Percentiles rank a stretch among this genome's conserved stretches.
phyloP scores from a whole-genome alignment of 345 rosid genomes.

The Viola odorata region DNA sequence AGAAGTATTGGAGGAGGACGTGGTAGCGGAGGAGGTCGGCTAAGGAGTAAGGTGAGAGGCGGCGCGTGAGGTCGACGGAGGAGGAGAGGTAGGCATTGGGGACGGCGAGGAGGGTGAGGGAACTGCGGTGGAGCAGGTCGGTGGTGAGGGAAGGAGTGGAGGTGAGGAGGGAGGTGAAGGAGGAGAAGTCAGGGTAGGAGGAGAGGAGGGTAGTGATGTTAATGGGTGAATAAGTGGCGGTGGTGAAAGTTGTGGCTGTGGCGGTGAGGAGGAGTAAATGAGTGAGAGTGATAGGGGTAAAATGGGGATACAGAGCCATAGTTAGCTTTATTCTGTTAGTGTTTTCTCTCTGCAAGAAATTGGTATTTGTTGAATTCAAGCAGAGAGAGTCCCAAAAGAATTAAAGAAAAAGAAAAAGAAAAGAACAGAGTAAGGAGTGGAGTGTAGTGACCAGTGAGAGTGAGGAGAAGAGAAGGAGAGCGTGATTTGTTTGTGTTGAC shows the following conservation, averaged over 20 bases:
- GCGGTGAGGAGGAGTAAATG: conserved; percentile 38
- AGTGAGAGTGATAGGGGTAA: conserved; percentile 37
- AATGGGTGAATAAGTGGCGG: conserved; percentile 34
- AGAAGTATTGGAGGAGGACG: conserved; percentile 70
- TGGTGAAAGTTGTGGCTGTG: background rate
- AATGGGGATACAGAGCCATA: conserved; percentile 31
- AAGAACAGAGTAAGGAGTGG: background rate
- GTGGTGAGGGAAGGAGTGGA: conserved; percentile 39
- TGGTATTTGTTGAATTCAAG: background rate
- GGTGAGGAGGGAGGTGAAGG: conserved; percentile 46
- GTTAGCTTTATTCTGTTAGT: background rate
- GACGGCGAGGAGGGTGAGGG: conserved; percentile 78
- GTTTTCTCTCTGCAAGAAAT: conserved; percentile 1
- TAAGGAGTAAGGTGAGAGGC: conserved; percentile 50
- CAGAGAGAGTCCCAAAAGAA: background rate
- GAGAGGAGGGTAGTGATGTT: conserved; percentile 69
- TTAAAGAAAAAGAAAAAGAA: too few relatives aligned
- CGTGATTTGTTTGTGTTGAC: background rate
- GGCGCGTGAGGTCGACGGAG: conserved; percentile 52
- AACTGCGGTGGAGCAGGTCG: conserved; percentile 53
- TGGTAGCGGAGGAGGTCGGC: conserved; percentile 91
- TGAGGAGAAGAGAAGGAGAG: background rate
- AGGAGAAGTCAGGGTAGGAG: conserved; percentile 50
- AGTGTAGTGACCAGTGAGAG: background rate
- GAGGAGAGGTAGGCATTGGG: conserved; percentile 60